A percentile compares a stretch with the other conserved stretches of the same genome.
Conservation (phyloP, 768 basidiomycete species). For the Sistotremastrum niveocremeum region DNA sequence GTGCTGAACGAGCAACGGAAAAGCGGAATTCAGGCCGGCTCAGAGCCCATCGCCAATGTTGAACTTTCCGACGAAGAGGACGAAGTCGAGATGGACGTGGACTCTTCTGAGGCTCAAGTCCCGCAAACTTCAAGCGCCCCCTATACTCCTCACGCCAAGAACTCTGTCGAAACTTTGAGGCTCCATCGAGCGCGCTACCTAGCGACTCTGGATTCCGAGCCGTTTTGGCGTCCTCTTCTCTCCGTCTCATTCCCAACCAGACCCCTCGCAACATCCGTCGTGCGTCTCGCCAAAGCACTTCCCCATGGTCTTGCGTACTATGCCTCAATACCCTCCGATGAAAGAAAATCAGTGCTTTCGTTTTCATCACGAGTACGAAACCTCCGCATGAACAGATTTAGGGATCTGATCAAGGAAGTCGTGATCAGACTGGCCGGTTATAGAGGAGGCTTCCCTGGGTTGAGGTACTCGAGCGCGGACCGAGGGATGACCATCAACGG, state of each 20-base stretch:
- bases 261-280: constrained; percentile 23
- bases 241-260: constrained; percentile 28
- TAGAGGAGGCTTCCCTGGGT: constrained; percentile 24
- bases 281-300: constrained; percentile 19
- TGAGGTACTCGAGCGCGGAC: constrained; percentile 18
- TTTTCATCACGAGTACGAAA: constrained; percentile 20
- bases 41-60: neutral
- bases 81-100: constrained; percentile 2
- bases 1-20: neutral
- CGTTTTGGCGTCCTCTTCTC: constrained; percentile 29
- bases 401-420: constrained; percentile 16
- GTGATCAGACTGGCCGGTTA: constrained; percentile 20
- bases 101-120: neutral
- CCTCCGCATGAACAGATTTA: constrained; percentile 22
- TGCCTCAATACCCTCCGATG: constrained; percentile 17
- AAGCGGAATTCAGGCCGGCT: neutral
- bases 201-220: constrained; percentile 13
- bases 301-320: constrained; percentile 24
- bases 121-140: too few relatives aligned
- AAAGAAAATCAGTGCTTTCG: constrained; percentile 20
- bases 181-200: constrained; percentile 17
- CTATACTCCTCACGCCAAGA: neutral
- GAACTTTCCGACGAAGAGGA: constrained; percentile 6
- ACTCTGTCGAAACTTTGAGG: neutral
- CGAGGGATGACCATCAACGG: constrained; percentile 24